phyloP scores from a whole-genome alignment of 768 basidiomycete genomes.

The Mycena venus region DNA sequence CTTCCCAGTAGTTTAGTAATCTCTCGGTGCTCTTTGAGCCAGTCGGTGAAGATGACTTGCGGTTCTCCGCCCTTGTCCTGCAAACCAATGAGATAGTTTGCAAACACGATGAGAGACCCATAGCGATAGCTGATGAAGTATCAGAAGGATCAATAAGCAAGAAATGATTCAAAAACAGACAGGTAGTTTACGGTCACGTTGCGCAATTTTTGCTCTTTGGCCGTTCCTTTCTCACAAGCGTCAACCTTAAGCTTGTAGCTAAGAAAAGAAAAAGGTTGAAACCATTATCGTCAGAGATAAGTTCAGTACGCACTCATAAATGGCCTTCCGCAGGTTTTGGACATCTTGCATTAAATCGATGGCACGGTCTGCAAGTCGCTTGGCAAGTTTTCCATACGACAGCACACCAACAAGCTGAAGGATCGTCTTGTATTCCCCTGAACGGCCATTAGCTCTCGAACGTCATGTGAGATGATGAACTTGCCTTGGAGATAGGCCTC shows the following conservation, averaged over 20 bases:
- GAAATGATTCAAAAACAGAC: conserved; percentile 52
- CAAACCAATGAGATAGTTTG: conserved; percentile 92
- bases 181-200: conserved; percentile 91
- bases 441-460: background rate
- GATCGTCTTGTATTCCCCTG: conserved; percentile 98
- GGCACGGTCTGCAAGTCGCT: conserved; percentile 88
- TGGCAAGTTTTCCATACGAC: conserved; percentile 93
- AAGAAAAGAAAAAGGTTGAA: conserved; percentile 17
- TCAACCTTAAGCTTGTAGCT: conserved; percentile 95
- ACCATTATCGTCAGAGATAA: background rate
- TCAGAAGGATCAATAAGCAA: conserved; percentile 9
- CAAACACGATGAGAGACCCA: conserved; percentile 92
- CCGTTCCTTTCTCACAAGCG: conserved; percentile 82
- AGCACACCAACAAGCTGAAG: conserved; percentile 94
- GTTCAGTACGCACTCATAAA: conserved; percentile 82
- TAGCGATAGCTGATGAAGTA: conserved; percentile 78
- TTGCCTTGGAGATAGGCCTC: conserved; percentile 89
- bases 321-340: conserved; percentile 95
- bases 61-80: conserved; percentile 50
- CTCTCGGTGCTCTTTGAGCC: conserved; percentile 88
- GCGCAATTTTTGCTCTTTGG: conserved; percentile 82
- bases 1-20: conserved; percentile 81
- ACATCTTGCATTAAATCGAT: conserved; percentile 97
- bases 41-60: conserved; percentile 77
- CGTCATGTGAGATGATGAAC: conserved; percentile 8